Conservation (phyloP, 768 basidiomycete species). For the Pisolithus orientalis region DNA sequence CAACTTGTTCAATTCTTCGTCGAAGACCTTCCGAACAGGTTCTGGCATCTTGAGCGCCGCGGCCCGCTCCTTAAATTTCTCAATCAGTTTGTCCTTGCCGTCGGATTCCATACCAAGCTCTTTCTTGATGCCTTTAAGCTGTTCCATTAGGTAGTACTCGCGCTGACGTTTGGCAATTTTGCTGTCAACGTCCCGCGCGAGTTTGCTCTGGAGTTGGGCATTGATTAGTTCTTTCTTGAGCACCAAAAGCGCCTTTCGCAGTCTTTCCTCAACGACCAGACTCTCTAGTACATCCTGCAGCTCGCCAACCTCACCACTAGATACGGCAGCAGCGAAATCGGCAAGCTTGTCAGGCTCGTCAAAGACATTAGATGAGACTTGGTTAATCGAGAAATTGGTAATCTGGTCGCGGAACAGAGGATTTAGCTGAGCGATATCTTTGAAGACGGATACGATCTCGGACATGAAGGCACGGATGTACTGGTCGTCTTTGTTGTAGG, state of each 20-base stretch:
- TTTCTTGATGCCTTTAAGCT: conserved; percentile 93
- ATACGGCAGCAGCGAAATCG: conserved; percentile 95
- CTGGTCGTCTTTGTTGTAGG: conserved; percentile 90
- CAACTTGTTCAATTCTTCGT: conserved; percentile 91
- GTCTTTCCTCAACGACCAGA: conserved; percentile 76
- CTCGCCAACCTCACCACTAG: conserved; percentile 86
- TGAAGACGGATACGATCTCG: conserved; percentile 95
- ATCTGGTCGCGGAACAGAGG: conserved; percentile 98
- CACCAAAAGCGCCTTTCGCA: conserved; percentile 85
- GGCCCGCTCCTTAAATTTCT: conserved; percentile 87
- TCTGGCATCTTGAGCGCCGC: conserved; percentile 83
- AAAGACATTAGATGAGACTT: conserved; percentile 88
- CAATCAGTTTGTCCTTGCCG: conserved; percentile 90
- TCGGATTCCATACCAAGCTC: conserved; percentile 94
- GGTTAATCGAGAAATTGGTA: conserved; percentile 91
- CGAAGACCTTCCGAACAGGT: conserved; percentile 85
- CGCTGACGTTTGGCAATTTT: conserved; percentile 93
- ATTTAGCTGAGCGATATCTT: conserved; percentile 95
- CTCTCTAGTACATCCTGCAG: conserved; percentile 91
- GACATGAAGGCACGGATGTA: conserved; percentile 94
- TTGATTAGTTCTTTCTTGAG: conserved; percentile 98
- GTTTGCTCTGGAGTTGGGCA: conserved; percentile 89
- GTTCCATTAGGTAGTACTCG: conserved; percentile 96
- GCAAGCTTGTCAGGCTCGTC: conserved; percentile 97
- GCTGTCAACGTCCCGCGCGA: conserved; percentile 86